Base-by-base conservation (phyloP, 257 asterid species). In the Paulownia fortunei region DNA sequence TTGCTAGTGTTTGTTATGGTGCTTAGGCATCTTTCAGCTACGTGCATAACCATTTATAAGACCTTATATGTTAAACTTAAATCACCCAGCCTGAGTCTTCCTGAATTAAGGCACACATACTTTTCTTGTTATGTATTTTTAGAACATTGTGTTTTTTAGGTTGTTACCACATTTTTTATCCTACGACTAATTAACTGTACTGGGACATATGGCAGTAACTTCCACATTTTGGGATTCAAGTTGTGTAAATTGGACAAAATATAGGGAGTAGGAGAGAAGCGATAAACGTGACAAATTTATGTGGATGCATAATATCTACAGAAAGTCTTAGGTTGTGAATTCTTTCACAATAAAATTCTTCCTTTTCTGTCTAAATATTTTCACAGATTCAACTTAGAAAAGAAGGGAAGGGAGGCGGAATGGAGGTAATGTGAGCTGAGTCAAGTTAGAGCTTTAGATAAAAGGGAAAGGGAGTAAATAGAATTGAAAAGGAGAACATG, bases 401-500 rank as follows among this genome's bases (percentile, higher is more conserved):
- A 37, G 44, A 37, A 37, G 44, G 44, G 44, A 37, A 37, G 44
- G 6, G 44, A 37, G 44, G 44, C 16, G n/a, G 16, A n/a, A 52
- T 1, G 26, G 26, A 16, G 60, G 21, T n/a, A 52, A 19, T 5
- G 44, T 19, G 60, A 52, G 60, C 60, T 15, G 10, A 19, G 19
- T 30, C 44, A 4, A 61, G 39, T 34, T 2, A 4, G 19, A 61
- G 42, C 21, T 61, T 39, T 39, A 27, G 8, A 36, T 6, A 23
- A 32, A 62, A 62, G 10, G 59, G 1, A 52, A 70, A 51, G 47
- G 47, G 44, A 32, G 63, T 49, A n/a, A 21, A 23, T n/a, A 15
- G 47, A 39, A 62, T 49, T 49, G 52, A 30, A 61, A 30, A 46
- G 6, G 69, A 63, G 49, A 63, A 62, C 71, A 47, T 61, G 70